phyloP scores from a whole-genome alignment of 805 yeast genomes.

The Saccharomycopsis capsularis region DNA sequence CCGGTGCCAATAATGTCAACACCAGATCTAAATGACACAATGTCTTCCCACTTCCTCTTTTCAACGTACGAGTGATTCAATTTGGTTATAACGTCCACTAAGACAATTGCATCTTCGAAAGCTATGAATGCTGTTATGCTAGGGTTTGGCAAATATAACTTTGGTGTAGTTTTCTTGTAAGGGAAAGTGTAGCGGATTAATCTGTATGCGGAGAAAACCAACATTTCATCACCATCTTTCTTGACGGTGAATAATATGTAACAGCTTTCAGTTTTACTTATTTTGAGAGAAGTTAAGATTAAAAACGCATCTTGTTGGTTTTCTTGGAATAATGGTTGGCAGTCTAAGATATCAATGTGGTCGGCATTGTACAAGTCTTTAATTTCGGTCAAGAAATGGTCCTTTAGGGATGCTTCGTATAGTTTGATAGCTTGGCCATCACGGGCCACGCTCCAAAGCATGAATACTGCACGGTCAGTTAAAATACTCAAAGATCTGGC shows the following conservation, averaged over 20 bases:
- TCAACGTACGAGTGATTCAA: slow-evolving; percentile 30
- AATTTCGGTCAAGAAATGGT: slow-evolving; percentile 34
- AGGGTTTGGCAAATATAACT: slow-evolving; percentile 50
- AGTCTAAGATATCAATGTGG: slow-evolving; percentile 17
- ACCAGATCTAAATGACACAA: slow-evolving; percentile 47
- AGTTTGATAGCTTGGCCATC: slow-evolving; percentile 36
- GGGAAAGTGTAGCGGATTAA: slow-evolving; percentile 41
- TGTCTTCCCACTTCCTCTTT: slow-evolving; percentile 73
- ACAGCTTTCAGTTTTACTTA: slow-evolving; percentile 29
- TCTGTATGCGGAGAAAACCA: slow-evolving; percentile 58
- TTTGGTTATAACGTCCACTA: slow-evolving; percentile 45
- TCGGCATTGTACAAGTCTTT: slow-evolving; percentile 45
- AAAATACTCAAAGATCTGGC: slow-evolving; percentile 36
- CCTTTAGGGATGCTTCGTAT: slow-evolving; percentile 32
- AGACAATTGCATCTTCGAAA: slow-evolving; percentile 51
- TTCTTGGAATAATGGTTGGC: slow-evolving; percentile 3
- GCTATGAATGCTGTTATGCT: slow-evolving; percentile 54
- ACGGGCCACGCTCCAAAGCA: slow-evolving; percentile 43
- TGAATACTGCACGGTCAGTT: slow-evolving; percentile 39
- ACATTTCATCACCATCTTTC: slow-evolving; percentile 43
- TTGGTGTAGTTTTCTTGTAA: slow-evolving; percentile 34
- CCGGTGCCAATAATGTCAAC: slow-evolving; percentile 56
- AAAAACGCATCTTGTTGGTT: slow-evolving; percentile 37
- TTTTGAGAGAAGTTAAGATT: slow-evolving; percentile 41
- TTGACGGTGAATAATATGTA: slow-evolving; percentile 50